Evolutionary conservation across 257 asterid species (phyloP).

Genomic region (Nicotiana attenuata): DNA sequence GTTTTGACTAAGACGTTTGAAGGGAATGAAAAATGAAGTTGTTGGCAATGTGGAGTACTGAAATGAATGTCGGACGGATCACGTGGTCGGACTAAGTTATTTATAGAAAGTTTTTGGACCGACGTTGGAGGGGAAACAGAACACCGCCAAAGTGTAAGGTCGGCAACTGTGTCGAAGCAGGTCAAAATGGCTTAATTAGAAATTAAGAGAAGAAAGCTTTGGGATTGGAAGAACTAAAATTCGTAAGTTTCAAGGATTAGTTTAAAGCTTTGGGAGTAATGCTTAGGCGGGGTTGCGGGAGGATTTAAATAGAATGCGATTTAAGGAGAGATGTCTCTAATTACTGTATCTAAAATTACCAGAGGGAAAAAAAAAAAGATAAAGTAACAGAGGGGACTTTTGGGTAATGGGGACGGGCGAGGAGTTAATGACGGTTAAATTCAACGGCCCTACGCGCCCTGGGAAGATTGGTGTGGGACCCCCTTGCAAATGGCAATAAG

Average conservation of each 20-base stretch:
- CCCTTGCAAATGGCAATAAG: neutral
- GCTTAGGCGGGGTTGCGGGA: neutral
- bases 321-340: neutral
- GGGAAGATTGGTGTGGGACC: neutral
- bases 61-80: neutral
- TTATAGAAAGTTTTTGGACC: neutral
- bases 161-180: slow-evolving; percentile 14
- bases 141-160: slow-evolving; percentile 27
- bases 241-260: neutral
- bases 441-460: neutral
- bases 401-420: neutral
- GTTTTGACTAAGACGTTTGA: neutral
- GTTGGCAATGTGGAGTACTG: neutral
- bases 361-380: too few species aligned
- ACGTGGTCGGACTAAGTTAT: neutral
- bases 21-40: neutral
- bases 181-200: neutral
- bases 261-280: neutral
- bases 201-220: neutral
- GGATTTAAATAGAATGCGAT: slow-evolving; percentile 2
- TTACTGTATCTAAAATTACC: neutral
- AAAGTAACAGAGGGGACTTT: neutral
- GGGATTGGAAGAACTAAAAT: neutral
- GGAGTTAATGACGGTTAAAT: neutral
- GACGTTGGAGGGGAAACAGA: neutral